phyloP scores from a whole-genome alignment of 176 grass and related monocot species.

The Poa pratensis region DNA sequence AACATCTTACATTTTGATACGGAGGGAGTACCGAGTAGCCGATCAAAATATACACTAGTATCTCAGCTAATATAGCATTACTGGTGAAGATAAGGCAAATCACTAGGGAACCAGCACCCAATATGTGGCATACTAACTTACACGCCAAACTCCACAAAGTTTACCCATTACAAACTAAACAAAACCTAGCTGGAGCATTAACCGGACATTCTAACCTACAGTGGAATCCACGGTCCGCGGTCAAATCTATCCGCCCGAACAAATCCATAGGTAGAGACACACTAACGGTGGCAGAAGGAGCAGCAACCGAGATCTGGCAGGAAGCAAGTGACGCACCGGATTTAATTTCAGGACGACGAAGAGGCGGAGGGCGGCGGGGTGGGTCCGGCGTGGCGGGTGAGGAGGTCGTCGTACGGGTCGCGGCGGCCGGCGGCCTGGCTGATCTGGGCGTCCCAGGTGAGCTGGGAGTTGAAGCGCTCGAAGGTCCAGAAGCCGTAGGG shows the following conservation, averaged over 20 bases:
- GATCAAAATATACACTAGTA: no score
- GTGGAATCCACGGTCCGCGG: no score
- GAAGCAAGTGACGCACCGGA: slow-evolving; percentile 20
- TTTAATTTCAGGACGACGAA: neutral
- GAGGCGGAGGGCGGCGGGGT: slow-evolving; percentile 22
- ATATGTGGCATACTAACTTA: neutral
- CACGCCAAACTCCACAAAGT: neutral
- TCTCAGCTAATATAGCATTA: no score
- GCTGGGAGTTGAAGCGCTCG: slow-evolving; percentile 91
- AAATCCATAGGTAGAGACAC: neutral
- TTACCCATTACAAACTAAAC: neutral
- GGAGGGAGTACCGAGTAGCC: no score
- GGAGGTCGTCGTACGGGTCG: slow-evolving; percentile 93
- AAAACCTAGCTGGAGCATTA: slow-evolving; percentile 14
- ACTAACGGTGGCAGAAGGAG: neutral
- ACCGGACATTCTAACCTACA: neutral
- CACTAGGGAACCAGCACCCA: neutral
- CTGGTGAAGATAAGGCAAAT: no score
- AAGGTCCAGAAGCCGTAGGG: slow-evolving; percentile 99
- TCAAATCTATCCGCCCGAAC: neutral
- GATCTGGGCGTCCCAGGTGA: slow-evolving; percentile 79
- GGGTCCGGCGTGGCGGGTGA: slow-evolving; percentile 43
- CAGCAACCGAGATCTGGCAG: neutral
- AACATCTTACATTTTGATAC: no score
- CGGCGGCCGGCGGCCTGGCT: slow-evolving; percentile 81